Base-by-base conservation (phyloP, 805 yeast genomes). In the Wickerhamomyces chambardii region DNA sequence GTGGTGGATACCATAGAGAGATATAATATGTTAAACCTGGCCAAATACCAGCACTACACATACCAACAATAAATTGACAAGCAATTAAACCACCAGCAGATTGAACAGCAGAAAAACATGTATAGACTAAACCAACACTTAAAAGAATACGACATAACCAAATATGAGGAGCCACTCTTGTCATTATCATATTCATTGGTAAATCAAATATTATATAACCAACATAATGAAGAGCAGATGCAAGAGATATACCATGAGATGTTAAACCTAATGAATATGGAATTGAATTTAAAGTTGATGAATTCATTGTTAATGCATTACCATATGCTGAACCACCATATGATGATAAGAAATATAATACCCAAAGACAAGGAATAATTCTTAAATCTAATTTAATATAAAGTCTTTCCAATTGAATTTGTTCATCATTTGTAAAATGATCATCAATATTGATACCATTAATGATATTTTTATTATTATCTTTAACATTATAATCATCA, bases 41-140 rank as follows among this genome's bases (percentile, higher is more conserved):
- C 95, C 95, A 84, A 4, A 84, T 75, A 29, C 95, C 95, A 10
- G 95, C 92, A 35, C 84, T 84, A 38, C 79, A 81, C 37, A 80
- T 45, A 32, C 95, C 95, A 21, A 81, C 70, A 38, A 85, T 66
- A 39, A 84, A 75, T 43, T 94, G 66, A 30, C 77, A 56, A 2
- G 87, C 94, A 38, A 77, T 74, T 22, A 85, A 61, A 5, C 90
- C 90, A 8, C 67, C 49, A 4, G 70, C 59, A 35, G 64, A 68
- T n/a, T 51, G 40, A 38, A 84, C 60, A 1, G 83, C 78, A 6
- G 78, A 64, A 51, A 81, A 83, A 53, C 94, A 86, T 1, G 83
- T 54, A 49, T 82, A 84, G 2, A 83, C 86, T 30, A 84, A 46
- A 9, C 95, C 95, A 30, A 85, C 84, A 19, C 84, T 66, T 29